A percentile compares a stretch with the other conserved stretches of the same genome.
Conservation (phyloP, 2,329 filamentous ascomycete species). For the Colletotrichum siamense region DNA sequence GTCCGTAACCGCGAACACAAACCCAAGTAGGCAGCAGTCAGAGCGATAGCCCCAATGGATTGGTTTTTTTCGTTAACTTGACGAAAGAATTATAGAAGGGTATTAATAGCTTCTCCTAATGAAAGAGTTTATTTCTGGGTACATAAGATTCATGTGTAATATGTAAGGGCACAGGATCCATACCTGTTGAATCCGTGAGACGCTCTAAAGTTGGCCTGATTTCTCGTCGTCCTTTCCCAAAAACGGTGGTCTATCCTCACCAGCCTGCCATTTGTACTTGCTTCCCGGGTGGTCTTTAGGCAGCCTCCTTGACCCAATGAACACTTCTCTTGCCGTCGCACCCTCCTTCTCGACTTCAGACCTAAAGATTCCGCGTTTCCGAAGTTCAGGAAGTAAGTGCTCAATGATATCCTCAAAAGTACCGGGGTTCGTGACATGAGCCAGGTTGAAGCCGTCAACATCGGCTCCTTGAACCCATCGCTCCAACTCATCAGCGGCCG, state of each 20-base stretch:
- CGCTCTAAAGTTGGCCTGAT: not conserved
- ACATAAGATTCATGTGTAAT: not conserved
- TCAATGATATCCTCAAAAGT: conserved; percentile 36
- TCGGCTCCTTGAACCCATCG: conserved; percentile 46
- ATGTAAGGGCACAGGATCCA: fast-evolving
- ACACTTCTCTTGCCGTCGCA: conserved; percentile 21
- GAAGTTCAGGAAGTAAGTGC: conserved; percentile 32
- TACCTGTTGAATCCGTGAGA: not conserved
- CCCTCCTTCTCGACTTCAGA: conserved; percentile 15
- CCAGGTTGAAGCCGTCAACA: conserved; percentile 46
- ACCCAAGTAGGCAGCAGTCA: not conserved
- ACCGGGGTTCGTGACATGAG: conserved; percentile 47
- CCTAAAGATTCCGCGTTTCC: conserved; percentile 18
- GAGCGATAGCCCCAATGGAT: not conserved
- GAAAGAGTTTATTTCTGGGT: not conserved
- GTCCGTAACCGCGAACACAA: not conserved
- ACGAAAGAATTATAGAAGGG: not conserved
- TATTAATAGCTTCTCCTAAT: not conserved
- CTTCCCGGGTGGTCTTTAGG: conserved; percentile 21
- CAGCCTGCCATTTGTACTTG: conserved; percentile 17
- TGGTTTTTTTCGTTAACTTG: not conserved
- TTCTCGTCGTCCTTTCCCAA: not conserved
- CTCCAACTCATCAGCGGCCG: conserved; percentile 49
- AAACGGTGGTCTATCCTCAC: not conserved
- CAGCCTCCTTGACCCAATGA: conserved; percentile 16